Percentiles rank a stretch among this genome's conserved stretches.
Evolutionary conservation across 805 yeast species (phyloP).

Genomic region (Clavispora phyllophila): DNA sequence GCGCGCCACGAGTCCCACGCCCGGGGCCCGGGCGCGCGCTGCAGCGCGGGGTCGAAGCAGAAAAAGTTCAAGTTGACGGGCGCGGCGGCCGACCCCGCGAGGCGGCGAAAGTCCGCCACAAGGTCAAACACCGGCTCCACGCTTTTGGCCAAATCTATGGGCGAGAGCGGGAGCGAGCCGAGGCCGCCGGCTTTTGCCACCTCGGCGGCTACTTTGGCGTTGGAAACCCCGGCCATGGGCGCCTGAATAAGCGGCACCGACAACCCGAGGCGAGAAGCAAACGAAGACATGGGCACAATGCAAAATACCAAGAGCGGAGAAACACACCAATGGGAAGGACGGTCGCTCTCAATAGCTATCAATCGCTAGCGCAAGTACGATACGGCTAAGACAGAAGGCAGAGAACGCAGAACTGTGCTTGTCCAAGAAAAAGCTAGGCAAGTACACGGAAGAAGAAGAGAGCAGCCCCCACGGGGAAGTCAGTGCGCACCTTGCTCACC

Average conservation of each 20-base stretch:
- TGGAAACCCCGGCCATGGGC: conserved; percentile 58
- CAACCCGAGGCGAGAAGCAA: neutral
- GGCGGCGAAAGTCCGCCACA: conserved; percentile 12
- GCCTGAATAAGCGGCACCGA: conserved; percentile 45
- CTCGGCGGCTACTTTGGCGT: conserved; percentile 39
- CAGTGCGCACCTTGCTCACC: no score
- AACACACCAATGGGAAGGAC: no score
- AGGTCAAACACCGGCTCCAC: conserved; percentile 10
- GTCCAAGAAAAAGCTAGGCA: no score
- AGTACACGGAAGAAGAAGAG: no score
- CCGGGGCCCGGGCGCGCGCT: conserved; percentile 8
- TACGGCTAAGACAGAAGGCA: no score
- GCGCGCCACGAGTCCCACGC: conserved; percentile 22
- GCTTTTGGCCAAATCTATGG: conserved; percentile 23
- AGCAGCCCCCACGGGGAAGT: no score
- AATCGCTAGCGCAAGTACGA: neutral
- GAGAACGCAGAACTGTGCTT: no score
- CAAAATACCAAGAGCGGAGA: no score
- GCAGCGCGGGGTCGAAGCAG: conserved; percentile 29
- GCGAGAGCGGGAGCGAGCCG: conserved; percentile 45
- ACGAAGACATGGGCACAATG: neutral
- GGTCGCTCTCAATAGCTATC: no score
- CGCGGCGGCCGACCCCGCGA: conserved; percentile 6
- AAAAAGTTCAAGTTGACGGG: conserved; percentile 46
- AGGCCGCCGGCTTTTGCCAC: conserved; percentile 42